These are phyloP conservation scores for Calonectria montana DNA, from an alignment of 2,329 filamentous ascomycete genomes.

Conservation along the genomic window DNA sequence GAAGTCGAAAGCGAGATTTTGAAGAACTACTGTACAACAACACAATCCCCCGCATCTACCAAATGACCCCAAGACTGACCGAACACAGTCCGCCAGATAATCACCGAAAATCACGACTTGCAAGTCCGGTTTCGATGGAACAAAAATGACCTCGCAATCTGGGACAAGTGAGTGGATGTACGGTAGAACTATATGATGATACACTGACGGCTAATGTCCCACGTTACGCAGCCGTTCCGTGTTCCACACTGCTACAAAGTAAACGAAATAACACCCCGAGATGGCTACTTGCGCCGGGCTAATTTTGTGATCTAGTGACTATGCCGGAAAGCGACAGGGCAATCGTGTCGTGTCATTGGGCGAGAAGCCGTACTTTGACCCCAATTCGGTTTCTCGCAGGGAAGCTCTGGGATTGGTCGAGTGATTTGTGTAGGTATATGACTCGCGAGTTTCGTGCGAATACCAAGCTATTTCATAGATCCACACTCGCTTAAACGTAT, in stretches of 20 bases:
- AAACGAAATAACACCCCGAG: constrained; percentile 31
- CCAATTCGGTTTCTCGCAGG: constrained; percentile 1
- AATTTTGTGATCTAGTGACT: constrained; percentile 18
- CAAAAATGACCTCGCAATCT: constrained; percentile 5
- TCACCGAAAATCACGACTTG: neutral
- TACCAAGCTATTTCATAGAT: neutral
- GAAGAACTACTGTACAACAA: constrained; percentile 20
- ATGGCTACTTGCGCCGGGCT: neutral
- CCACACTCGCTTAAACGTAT: neutral
- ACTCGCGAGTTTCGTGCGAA: neutral
- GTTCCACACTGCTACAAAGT: constrained; percentile 30
- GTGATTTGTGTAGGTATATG: neutral
- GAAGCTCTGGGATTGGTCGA: constrained; percentile 21
- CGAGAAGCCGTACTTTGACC: constrained; percentile 19
- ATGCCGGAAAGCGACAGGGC: constrained; percentile 23
- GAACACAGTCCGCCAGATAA: neutral
- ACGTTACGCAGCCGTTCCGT: constrained; percentile 20
- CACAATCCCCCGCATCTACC: neutral
- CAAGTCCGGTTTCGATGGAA: neutral
- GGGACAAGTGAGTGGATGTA: constrained; percentile 11
- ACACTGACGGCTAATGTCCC: constrained; percentile 12
- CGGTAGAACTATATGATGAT: neutral
- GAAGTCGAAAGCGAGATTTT: constrained; percentile 16
- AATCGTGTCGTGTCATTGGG: constrained; percentile 17
- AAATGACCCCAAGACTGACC: neutral